These are phyloP conservation scores for Pseudozyma tsukubaensis DNA, from an alignment of 1,284 basidiomycete genomes.

Conservation along the genomic window DNA sequence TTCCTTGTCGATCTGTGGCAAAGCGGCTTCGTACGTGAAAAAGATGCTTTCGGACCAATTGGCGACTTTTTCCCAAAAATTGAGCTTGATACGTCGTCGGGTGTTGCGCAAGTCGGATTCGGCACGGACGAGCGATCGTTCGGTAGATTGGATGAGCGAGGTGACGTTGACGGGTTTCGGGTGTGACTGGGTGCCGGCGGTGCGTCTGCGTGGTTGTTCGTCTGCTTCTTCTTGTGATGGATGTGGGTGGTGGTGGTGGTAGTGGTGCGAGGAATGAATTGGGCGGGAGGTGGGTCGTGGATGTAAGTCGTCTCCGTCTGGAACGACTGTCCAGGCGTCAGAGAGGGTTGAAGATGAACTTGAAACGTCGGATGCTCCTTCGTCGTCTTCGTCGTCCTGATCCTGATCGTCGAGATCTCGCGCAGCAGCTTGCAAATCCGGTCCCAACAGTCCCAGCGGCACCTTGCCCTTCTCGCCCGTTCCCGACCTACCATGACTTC, in stretches of 20 bases:
- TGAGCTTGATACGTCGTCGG: conserved; percentile 17
- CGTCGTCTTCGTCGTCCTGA: too few relatives aligned
- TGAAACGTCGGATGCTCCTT: neutral
- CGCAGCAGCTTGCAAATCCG: conserved; percentile 24
- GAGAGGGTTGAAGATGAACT: conserved; percentile 13
- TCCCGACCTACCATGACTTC: neutral
- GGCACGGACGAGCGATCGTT: conserved; percentile 33
- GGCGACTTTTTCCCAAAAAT: conserved; percentile 37
- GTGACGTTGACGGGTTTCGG: conserved; percentile 7
- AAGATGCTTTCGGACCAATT: conserved; percentile 46
- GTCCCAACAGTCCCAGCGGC: conserved; percentile 17
- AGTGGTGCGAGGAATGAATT: neutral
- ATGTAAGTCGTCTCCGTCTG: conserved; percentile 14
- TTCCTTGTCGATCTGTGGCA: conserved; percentile 50
- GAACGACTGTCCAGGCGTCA: conserved; percentile 29
- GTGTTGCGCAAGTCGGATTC: conserved; percentile 32
- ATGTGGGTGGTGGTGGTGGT: neutral
- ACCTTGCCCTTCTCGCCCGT: neutral
- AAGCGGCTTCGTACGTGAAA: conserved; percentile 44
- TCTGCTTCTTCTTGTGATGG: neutral
- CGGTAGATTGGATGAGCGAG: conserved; percentile 23
- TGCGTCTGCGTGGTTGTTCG: neutral
- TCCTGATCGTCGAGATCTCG: conserved; percentile 28
- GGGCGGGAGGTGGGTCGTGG: neutral
- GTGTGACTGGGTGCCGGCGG: neutral